Evolutionary conservation across 495 filamentous ascomycete genomes (phyloP).

Genomic region (Hypoxylon lienhwacheense): DNA sequence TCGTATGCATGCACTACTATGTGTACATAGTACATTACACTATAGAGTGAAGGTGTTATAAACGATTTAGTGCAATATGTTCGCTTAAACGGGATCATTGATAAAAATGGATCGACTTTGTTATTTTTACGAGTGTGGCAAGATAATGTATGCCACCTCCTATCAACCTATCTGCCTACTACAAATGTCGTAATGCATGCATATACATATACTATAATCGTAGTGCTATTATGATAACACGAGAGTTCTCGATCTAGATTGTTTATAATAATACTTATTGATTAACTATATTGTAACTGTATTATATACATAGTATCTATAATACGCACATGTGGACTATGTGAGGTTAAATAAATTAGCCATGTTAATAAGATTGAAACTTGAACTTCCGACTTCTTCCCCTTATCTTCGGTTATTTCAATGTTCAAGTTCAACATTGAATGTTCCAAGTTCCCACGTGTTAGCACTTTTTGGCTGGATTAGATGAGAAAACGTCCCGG

Average conservation of each 20-base stretch:
- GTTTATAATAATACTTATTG: too few relatives aligned
- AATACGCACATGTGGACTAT: too few relatives aligned
- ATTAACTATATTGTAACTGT: too few relatives aligned
- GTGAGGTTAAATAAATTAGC: too few relatives aligned
- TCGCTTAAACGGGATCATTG: neutral
- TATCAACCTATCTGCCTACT: neutral
- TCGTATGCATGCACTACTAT: too few relatives aligned
- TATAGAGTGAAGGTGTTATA: too few relatives aligned
- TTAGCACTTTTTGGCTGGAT: neutral
- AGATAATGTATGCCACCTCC: too few relatives aligned
- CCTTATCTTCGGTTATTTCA: slow-evolving; percentile 13
- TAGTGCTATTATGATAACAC: neutral
- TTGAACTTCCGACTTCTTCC: slow-evolving; percentile 4
- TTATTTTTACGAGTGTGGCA: slow-evolving; percentile 18
- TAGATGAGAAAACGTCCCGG: slow-evolving; percentile 6
- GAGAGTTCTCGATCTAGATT: slow-evolving; percentile 9
- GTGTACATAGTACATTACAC: too few relatives aligned
- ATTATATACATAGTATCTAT: too few relatives aligned
- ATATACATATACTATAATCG: too few relatives aligned
- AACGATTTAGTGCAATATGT: too few relatives aligned
- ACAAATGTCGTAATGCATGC: neutral
- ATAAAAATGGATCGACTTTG: slow-evolving; percentile 1
- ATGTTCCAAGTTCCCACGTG: neutral
- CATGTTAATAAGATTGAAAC: slow-evolving; percentile 21
- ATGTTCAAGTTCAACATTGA: too few relatives aligned